phyloP scores from a whole-genome alignment of 2,329 filamentous ascomycete genomes.

The Colletotrichum cereale region DNA sequence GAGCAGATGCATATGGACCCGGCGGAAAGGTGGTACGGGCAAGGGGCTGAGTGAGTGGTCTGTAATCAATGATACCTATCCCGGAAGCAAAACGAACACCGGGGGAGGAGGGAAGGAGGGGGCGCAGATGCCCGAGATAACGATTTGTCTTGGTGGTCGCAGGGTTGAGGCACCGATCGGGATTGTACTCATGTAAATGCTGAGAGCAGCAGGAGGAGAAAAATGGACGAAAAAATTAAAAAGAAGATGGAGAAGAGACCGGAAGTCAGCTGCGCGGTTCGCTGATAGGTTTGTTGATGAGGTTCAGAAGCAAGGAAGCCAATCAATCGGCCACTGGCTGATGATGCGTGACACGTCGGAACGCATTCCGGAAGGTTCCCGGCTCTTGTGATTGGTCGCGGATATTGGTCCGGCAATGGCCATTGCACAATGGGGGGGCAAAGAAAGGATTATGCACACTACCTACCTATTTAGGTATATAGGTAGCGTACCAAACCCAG shows the following conservation, averaged over 20 bases:
- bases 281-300: background rate
- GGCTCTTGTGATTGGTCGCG: background rate
- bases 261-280: background rate
- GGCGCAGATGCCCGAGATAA: background rate
- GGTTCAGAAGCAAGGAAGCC: background rate
- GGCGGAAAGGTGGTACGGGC: background rate
- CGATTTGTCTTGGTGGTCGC: background rate
- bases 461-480: too few relatives aligned
- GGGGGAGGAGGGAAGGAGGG: background rate
- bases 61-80: background rate
- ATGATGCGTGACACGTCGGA: background rate
- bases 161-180: background rate
- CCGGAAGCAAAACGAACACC: background rate
- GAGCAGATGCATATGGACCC: background rate
- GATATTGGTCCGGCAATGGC: background rate
- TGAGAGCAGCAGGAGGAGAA: background rate
- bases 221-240: background rate
- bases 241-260: background rate
- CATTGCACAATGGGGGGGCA: too few relatives aligned
- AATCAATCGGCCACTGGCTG: constrained; percentile 2
- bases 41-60: background rate
- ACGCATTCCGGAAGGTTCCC: background rate
- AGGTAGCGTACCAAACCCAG: too few relatives aligned
- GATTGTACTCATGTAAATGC: too few relatives aligned
- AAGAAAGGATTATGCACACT: too few relatives aligned